Evolutionary conservation across 2,329 filamentous ascomycete species (phyloP).

Genomic region (Cladosporium halotolerans): DNA sequence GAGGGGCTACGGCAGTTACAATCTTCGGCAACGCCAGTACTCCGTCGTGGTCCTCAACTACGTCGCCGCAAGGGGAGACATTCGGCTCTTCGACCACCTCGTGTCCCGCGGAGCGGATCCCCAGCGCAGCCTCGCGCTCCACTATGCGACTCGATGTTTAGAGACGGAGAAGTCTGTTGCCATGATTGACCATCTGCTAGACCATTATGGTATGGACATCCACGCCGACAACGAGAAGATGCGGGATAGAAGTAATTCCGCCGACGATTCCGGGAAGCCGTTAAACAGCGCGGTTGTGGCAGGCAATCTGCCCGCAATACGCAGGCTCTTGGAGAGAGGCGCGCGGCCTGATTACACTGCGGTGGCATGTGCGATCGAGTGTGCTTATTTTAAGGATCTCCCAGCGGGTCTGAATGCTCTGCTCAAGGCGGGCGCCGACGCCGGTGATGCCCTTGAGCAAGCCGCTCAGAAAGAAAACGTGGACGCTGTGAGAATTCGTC

Average conservation of each 20-base stretch:
- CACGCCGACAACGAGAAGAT: conserved; percentile 11
- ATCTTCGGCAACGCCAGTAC: background rate
- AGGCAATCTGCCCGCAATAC: conserved; percentile 10
- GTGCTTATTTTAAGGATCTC: background rate
- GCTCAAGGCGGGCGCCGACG: conserved; percentile 10
- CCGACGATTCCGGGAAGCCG: conserved; percentile 10
- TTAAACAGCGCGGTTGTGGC: conserved; percentile 10
- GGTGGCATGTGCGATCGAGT: background rate
- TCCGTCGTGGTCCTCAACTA: conserved; percentile 13
- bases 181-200: conserved; percentile 14
- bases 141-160: conserved; percentile 9
- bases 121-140: conserved; percentile 10
- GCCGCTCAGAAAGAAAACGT: background rate
- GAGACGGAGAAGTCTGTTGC: conserved; percentile 2
- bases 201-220: conserved; percentile 13
- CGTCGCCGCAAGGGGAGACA: conserved; percentile 11
- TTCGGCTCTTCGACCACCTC: conserved; percentile 14
- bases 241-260: too few species aligned
- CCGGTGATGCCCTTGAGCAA: background rate
- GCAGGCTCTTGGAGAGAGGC: conserved; percentile 11
- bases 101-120: conserved; percentile 14
- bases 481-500: conserved; percentile 7
- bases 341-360: background rate
- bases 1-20: background rate
- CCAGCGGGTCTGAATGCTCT: conserved; percentile 8